Evolutionary conservation across 306 rosid species (phyloP).

Genomic region (Mimosa bimucronata): DNA sequence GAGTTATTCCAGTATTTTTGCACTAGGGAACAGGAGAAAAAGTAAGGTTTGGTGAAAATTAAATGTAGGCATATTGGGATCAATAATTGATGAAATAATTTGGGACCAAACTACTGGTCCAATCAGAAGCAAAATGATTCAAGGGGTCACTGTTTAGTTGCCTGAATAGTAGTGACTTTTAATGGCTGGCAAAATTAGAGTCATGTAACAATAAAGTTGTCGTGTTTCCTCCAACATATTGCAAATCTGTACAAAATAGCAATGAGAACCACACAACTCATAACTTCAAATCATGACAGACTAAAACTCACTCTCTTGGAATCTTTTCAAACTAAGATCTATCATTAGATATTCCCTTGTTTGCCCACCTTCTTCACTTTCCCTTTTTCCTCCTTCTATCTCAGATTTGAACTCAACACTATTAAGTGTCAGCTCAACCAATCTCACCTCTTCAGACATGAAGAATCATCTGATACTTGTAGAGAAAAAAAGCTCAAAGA

Average conservation of each 20-base stretch:
- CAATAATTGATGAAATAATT: background rate
- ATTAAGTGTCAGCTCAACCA: background rate
- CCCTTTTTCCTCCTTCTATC: background rate
- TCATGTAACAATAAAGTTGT: slow-evolving; percentile 26
- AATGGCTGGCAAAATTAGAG: slow-evolving; percentile 23
- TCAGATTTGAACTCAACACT: background rate
- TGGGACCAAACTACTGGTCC: background rate
- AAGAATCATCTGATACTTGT: background rate
- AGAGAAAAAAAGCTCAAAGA: no score
- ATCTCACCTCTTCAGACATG: background rate
- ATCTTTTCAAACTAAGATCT: background rate
- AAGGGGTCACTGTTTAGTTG: slow-evolving; percentile 16
- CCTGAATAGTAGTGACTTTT: background rate
- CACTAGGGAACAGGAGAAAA: background rate
- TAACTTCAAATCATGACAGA: background rate
- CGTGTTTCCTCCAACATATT: slow-evolving; percentile 33
- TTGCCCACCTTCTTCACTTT: background rate
- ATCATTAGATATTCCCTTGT: background rate
- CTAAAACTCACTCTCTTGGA: background rate
- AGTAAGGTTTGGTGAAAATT: slow-evolving; percentile 3
- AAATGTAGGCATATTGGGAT: background rate
- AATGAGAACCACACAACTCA: background rate
- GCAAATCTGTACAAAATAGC: slow-evolving; percentile 27
- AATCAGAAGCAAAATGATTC: background rate
- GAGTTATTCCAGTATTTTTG: background rate